Conservation (phyloP, 2,329 filamentous ascomycete genomes). For the Proliferodiscus dingleyae region DNA sequence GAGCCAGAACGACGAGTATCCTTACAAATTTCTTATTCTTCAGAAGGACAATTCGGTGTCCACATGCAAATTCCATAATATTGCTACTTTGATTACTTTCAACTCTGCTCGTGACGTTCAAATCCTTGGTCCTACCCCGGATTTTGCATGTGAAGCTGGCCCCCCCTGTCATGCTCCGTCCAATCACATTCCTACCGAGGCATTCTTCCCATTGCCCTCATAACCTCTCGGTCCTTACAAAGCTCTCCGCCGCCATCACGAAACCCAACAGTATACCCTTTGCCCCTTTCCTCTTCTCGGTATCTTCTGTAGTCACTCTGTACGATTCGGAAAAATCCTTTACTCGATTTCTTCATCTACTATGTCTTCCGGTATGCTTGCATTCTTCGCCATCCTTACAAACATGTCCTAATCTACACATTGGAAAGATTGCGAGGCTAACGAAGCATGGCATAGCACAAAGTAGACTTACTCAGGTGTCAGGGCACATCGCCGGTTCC, state of each 20-base stretch:
- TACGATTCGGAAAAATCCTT: not conserved
- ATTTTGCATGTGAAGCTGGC: conserved; percentile 1
- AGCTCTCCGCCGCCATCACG: not conserved
- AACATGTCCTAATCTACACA: too few relatives aligned
- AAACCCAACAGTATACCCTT: not conserved
- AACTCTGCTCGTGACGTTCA: conserved; percentile 1
- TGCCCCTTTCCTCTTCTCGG: not conserved
- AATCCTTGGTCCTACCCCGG: not conserved
- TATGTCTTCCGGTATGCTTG: conserved; percentile 29
- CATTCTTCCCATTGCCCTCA: not conserved
- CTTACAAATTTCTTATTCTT: too few relatives aligned
- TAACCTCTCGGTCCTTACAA: not conserved
- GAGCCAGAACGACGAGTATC: too few relatives aligned
- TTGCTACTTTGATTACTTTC: conserved; percentile 1
- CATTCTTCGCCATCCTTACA: too few relatives aligned
- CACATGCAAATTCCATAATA: not conserved
- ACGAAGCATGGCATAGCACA: conserved; percentile 24
- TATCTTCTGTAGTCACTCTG: not conserved
- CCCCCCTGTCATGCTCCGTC: not conserved
- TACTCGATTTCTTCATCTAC: too few relatives aligned
- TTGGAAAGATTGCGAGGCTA: conserved; percentile 13
- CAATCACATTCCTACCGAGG: conserved; percentile 1
- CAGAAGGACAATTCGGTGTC: not conserved
- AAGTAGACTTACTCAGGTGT: conserved; percentile 45
- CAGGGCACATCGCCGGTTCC: conserved; percentile 51